phyloP scores from a whole-genome alignment of 2,329 filamentous ascomycete genomes.

The Torrubiellomyces zombiae region DNA sequence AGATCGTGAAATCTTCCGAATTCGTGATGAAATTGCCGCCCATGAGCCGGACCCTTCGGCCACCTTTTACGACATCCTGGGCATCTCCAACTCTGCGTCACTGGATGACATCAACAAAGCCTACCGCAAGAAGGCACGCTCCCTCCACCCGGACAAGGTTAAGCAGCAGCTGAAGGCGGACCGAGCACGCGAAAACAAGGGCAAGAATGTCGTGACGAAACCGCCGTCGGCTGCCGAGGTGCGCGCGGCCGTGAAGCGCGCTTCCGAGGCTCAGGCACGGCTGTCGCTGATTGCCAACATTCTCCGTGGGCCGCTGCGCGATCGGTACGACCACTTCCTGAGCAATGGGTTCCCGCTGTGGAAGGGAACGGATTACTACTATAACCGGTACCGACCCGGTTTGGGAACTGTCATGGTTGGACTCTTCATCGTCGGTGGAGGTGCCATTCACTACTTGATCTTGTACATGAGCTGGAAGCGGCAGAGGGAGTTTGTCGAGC shows the following conservation, averaged over 20 bases:
- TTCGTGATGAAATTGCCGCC: conserved; percentile 70
- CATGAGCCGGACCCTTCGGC: conserved; percentile 62
- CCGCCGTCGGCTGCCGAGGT: conserved; percentile 58
- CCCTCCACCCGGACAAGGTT: conserved; percentile 90
- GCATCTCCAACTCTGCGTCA: conserved; percentile 53
- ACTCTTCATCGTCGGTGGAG: conserved; percentile 67
- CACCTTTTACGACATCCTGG: conserved; percentile 91
- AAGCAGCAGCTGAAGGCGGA: conserved; percentile 65
- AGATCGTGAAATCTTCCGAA: conserved; percentile 97
- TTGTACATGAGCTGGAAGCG: conserved; percentile 78
- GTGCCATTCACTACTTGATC: conserved; percentile 72
- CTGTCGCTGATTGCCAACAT: conserved; percentile 75
- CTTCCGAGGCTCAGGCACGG: conserved; percentile 67
- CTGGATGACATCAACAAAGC: conserved; percentile 87
- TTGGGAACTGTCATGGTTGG: conserved; percentile 71
- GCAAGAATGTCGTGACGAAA: conserved; percentile 48
- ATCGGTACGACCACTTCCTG: conserved; percentile 90
- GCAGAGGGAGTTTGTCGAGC: conserved; percentile 77
- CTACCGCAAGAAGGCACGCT: conserved; percentile 72
- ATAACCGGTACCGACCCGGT: conserved; percentile 81
- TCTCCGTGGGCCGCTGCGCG: conserved; percentile 61
- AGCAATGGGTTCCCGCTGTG: conserved; percentile 85
- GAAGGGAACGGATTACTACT: conserved; percentile 98
- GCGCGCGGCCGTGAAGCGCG: conserved; percentile 61
- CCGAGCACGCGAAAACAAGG: conserved; percentile 35